These are phyloP conservation scores for Herpetomonas samuelpessoai DNA, from an alignment of 208 protist genomes.

Conservation along the genomic window DNA sequence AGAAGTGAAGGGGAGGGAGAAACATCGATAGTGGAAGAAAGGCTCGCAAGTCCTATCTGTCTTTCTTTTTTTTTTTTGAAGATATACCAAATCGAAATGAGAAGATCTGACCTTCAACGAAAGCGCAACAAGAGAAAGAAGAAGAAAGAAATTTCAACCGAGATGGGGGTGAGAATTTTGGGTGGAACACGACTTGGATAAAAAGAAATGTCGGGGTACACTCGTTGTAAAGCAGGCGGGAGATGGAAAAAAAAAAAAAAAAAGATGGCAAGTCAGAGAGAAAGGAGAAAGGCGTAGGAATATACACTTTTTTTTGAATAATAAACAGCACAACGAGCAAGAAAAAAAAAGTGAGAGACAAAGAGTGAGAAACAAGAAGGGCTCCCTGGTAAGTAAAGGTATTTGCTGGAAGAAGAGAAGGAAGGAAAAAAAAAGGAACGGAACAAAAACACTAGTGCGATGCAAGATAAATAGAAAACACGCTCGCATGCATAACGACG, in stretches of 20 bases:
- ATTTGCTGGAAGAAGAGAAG: neutral
- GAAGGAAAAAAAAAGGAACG: conserved; percentile 3
- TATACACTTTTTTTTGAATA: neutral
- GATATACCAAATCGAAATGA: no score
- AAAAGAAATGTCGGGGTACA: no score
- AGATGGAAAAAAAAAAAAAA: conserved; percentile 1
- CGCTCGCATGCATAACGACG: neutral
- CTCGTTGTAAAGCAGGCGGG: neutral
- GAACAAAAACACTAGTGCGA: no score
- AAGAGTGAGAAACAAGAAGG: neutral
- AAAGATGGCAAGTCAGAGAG: neutral
- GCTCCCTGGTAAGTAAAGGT: neutral
- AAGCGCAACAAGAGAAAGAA: neutral
- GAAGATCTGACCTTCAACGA: no score
- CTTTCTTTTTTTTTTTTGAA: conserved; percentile 2
- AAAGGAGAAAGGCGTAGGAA: neutral
- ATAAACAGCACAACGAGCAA: neutral
- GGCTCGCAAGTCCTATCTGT: neutral
- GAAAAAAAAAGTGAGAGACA: conserved; percentile 1
- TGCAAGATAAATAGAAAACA: no score
- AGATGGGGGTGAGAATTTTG: neutral
- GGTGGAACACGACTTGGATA: no score
- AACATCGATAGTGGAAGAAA: conserved; percentile 1
- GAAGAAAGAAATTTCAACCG: neutral
- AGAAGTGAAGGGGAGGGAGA: neutral